A percentile compares a stretch with the other conserved stretches of the same genome.
These are phyloP conservation scores for Mortierella polycephala DNA, from an alignment of 371 early-diverging fungal genomes.

Conservation along the genomic window DNA sequence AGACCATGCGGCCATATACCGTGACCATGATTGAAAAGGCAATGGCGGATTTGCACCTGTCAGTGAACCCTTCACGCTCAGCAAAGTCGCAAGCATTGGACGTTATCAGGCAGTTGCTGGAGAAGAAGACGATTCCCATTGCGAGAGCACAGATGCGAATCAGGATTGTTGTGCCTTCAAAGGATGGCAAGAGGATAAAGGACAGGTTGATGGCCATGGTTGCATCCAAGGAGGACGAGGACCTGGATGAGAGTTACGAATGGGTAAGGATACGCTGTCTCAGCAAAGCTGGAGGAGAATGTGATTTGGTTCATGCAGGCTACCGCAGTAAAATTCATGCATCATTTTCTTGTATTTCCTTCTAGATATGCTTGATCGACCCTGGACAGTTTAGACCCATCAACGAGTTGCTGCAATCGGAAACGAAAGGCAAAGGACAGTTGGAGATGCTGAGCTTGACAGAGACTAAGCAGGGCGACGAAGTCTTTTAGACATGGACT, in stretches of 20 bases:
- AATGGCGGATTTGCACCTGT: constrained; percentile 92
- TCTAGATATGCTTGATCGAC: constrained; percentile 87
- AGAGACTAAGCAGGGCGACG: constrained; percentile 87
- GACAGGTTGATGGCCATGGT: constrained; percentile 80
- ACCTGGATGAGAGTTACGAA: constrained; percentile 84
- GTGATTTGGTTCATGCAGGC: neutral
- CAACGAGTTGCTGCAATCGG: constrained; percentile 80
- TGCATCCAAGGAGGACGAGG: constrained; percentile 90
- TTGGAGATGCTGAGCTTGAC: constrained; percentile 87
- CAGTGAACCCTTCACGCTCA: constrained; percentile 86
- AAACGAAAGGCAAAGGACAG: constrained; percentile 89
- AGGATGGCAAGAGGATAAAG: constrained; percentile 88
- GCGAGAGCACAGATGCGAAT: constrained; percentile 94
- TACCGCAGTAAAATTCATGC: constrained; percentile 9
- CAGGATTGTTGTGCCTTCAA: constrained; percentile 77
- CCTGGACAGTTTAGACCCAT: constrained; percentile 92
- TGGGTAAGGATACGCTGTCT: constrained; percentile 62
- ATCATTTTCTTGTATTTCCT: constrained; percentile 1
- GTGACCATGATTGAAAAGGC: constrained; percentile 98
- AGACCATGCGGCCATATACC: constrained; percentile 94
- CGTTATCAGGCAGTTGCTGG: constrained; percentile 91
- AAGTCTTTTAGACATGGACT: constrained; percentile 60
- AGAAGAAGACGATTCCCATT: constrained; percentile 89
- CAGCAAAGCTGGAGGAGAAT: neutral
- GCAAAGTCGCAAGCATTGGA: constrained; percentile 93